These are phyloP conservation scores for Cutaneotrichosporon sp. DNA, from an alignment of 1,284 basidiomycete genomes.

Conservation along the genomic window DNA sequence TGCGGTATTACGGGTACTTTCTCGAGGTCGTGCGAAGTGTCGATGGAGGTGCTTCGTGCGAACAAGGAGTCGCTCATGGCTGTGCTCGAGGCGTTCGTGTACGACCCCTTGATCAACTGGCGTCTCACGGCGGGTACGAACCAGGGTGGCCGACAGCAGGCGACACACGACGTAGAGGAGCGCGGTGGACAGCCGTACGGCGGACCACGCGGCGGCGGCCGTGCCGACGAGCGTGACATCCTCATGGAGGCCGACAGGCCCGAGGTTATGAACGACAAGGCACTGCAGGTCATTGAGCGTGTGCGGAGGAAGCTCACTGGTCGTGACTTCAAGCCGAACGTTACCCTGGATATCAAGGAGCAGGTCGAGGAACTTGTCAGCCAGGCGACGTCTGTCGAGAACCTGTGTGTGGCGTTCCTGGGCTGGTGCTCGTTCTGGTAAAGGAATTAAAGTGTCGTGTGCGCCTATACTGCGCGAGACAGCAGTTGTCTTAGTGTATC, in stretches of 20 bases:
- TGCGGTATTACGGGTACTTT: constrained; percentile 98
- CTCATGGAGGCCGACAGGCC: constrained; percentile 51
- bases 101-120: constrained; percentile 59
- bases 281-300: constrained; percentile 82
- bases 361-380: constrained; percentile 88
- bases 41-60: constrained; percentile 91
- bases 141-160: constrained; percentile 37
- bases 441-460: not conserved
- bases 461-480: not conserved
- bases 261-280: constrained; percentile 84
- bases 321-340: constrained; percentile 81
- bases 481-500: constrained; percentile 1
- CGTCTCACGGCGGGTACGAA: constrained; percentile 49
- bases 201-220: constrained; percentile 7
- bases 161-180: constrained; percentile 18
- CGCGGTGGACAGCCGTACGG: constrained; percentile 12
- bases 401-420: constrained; percentile 91
- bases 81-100: constrained; percentile 77
- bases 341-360: constrained; percentile 62
- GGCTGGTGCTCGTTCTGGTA: constrained; percentile 62
- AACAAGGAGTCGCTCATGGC: constrained; percentile 99
- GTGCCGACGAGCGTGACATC: constrained; percentile 49
- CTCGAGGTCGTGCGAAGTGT: constrained; percentile 91
- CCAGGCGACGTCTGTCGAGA: constrained; percentile 85
- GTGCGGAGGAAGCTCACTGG: constrained; percentile 91